Base-by-base conservation (phyloP, 1,139 yeast genomes). In the Saccharomyces uvarum region DNA sequence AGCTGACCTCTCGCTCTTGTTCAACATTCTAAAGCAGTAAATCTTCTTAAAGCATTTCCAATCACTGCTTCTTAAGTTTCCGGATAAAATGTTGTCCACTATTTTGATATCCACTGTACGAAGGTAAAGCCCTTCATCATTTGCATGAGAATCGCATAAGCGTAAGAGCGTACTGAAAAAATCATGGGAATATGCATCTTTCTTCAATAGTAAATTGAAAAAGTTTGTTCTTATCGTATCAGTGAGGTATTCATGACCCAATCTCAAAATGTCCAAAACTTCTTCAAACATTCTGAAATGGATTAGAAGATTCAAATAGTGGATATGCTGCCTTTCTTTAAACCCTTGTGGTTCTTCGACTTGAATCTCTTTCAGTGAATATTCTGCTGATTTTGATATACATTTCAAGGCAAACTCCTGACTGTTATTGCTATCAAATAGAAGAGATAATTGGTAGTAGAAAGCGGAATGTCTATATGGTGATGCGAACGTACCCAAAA, bases 21-120 rank as follows among this genome's bases (percentile, higher is more conserved):
- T 69, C 19, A 66, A 44, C 26, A 62, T 55, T 41, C 70, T 61
- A 58, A 65, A 67, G 51, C 68, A 61, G 57, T 59, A 68, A 3
- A 67, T 53, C 44, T 56, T 63, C 48, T 67, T 63, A 46, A 54
- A 61, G 29, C 58, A 56, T 6, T 47, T 41, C 71, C 71, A 69
- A 28, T 58, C 54, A 4, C 55, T 49, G 9, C 51, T 53, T 21
- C 52, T 49, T 9, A 65, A 48, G 38, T 60, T 63, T 5, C 60
- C 48, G 2, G 38, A 47, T 9, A 69, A 48, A 76, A 76, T 46
- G 78, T 76, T 55, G 73, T 77, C 67, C 78, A 73, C 51, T 77
- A 72, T 66, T 78, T 81, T 63, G 78, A 66, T 48, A 80, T 80
- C 71, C 42, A 59, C 60, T 4, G 56, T 46, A 3, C 62, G 56